Evolutionary conservation across 805 yeast genomes (phyloP), one percentile per base, ranked within the genome.

Genomic region (Yamadazyma tumulicola): DNA sequence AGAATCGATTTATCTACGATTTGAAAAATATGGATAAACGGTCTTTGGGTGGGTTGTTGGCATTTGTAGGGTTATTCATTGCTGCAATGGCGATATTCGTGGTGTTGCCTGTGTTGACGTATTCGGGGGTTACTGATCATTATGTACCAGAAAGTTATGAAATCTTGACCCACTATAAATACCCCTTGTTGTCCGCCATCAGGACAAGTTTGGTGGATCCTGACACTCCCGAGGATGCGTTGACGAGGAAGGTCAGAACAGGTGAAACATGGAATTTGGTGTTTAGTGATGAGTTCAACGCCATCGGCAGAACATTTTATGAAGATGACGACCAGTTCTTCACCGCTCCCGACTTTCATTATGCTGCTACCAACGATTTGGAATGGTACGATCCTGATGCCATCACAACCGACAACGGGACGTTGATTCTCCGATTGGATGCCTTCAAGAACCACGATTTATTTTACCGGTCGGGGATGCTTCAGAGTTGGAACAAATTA

Each of bases 21-120:
- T 57, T 84, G 43, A 82, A 77, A 58, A 54, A 72, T 48, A 68
- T 82, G 76, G 88, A 81, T 55, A 72, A 57, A 49, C 66, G 79
- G 46, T 77, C 88, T 0, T 49, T 69, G 7, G 72, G 75, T 38
- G 89, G 87, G 2, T 53, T 81, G 26, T 26, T 74, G n/a, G 86
- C 87, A 16, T 47, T 88, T 22, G 25, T 82, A 5, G 38, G 69
- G 1, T 63, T 91, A 27, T 62, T 75, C 14, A 34, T 81, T 2
- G 94, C 82, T 21, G 81, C 75, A 4, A 46, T 80, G 10, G 74
- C 72, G n/a, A 55, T 91, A 6, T 87, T 91, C 49, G 72, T 93
- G 32, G 61, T 91, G 4, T 62, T 85, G 41, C 97, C 98, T 1
- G 91, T 80, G 2, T 58, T 91, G 32, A 88, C 96, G 0, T 91